These are phyloP conservation scores for Plenodomus biglobosus DNA, from an alignment of 2,329 filamentous ascomycete species.

Conservation along the genomic window DNA sequence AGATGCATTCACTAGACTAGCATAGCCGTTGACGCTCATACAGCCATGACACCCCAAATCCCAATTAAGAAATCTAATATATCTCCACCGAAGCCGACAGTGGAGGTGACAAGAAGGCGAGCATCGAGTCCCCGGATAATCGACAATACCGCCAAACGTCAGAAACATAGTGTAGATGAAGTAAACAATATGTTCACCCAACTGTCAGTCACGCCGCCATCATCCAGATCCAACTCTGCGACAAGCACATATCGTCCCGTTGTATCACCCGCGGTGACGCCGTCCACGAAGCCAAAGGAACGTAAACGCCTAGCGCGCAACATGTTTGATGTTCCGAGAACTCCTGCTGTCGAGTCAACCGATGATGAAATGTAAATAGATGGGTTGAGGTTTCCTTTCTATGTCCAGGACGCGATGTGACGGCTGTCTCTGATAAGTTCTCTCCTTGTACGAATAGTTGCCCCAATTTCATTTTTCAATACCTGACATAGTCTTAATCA, in stretches of 20 bases:
- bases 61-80: not conserved
- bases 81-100: not conserved
- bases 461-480: no score
- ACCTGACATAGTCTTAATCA: no score
- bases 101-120: not conserved
- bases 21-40: not conserved
- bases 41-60: not conserved
- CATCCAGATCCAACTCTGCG: not conserved
- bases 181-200: not conserved
- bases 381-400: not conserved
- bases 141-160: not conserved
- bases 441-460: no score
- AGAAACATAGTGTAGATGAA: not conserved
- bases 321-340: not conserved
- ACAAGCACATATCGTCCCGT: not conserved
- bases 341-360: not conserved
- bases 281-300: not conserved
- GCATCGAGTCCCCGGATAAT: not conserved
- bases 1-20: not conserved
- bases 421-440: no score
- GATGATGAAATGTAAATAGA: not conserved
- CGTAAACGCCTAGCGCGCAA: not conserved
- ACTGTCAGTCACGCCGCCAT: slow-evolving; percentile 5
- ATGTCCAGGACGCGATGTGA: no score
- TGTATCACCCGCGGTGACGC: slow-evolving; percentile 1